Evolutionary conservation across 331 rosid species (phyloP).

Genomic region (Rosa hybrid): DNA sequence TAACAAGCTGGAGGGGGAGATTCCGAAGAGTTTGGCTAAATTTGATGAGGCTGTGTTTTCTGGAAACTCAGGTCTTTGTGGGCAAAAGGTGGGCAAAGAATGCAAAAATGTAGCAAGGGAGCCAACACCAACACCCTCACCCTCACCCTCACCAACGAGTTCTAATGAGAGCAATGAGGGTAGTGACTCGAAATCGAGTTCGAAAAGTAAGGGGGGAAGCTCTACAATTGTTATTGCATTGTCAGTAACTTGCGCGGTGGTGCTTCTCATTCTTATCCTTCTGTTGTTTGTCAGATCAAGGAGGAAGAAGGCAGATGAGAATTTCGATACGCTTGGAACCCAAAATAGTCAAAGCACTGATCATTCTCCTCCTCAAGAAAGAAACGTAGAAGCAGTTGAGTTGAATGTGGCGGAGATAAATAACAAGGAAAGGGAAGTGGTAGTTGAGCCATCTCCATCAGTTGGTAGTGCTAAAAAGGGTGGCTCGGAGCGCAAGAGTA

Average conservation of each 20-base stretch:
- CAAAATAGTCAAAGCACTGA: not conserved
- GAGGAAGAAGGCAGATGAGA: constrained; percentile 19
- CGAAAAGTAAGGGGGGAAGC: constrained; percentile 1
- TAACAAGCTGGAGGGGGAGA: constrained; percentile 62
- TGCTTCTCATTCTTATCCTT: constrained; percentile 28
- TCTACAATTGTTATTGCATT: constrained; percentile 26
- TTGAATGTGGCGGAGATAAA: constrained; percentile 41
- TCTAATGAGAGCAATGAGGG: not conserved
- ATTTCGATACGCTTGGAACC: constrained; percentile 1
- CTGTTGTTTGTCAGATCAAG: constrained; percentile 26
- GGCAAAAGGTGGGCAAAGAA: constrained; percentile 29
- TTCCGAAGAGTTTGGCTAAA: constrained; percentile 41
- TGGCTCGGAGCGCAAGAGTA: not conserved
- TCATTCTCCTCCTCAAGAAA: not conserved
- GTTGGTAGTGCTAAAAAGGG: not conserved
- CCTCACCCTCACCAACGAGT: not conserved
- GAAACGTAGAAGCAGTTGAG: constrained; percentile 24
- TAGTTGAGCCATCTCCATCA: not conserved
- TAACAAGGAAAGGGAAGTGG: constrained; percentile 28
- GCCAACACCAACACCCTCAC: not conserved
- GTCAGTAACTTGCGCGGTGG: constrained; percentile 18
- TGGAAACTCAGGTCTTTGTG: constrained; percentile 58
- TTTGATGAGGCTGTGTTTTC: constrained; percentile 31
- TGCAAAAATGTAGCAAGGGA: constrained; percentile 22
- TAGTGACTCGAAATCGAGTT: not conserved